Conservation (phyloP, 768 basidiomycete genomes). For the Suillus hirtellus region DNA sequence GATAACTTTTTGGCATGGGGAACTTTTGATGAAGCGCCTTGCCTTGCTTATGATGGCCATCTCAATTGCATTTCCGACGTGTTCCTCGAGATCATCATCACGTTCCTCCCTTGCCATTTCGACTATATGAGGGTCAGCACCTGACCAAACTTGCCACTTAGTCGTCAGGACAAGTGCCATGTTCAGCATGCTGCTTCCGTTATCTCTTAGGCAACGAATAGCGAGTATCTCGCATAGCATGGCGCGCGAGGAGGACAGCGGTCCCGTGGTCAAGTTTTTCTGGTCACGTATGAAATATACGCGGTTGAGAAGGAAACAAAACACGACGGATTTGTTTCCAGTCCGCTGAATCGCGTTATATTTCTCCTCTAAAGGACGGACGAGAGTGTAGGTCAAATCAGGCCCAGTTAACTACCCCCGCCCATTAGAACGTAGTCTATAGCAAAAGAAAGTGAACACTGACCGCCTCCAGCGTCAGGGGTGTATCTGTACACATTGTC, state of each 20-base stretch:
- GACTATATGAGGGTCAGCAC: slow-evolving; percentile 63
- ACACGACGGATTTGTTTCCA: slow-evolving; percentile 83
- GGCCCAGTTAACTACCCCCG: slow-evolving; percentile 67
- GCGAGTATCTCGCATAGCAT: slow-evolving; percentile 89
- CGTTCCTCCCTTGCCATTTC: slow-evolving; percentile 60
- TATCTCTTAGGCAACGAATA: slow-evolving; percentile 71
- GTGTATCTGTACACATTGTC: slow-evolving; percentile 61
- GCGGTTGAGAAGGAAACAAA: slow-evolving; percentile 86
- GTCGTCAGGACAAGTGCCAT: slow-evolving; percentile 74
- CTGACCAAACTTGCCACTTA: slow-evolving; percentile 78
- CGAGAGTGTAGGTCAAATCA: slow-evolving; percentile 87
- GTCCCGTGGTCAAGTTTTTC: slow-evolving; percentile 57
- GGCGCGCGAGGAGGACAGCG: slow-evolving; percentile 75
- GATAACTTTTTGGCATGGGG: slow-evolving; percentile 89
- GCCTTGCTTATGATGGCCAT: slow-evolving; percentile 87
- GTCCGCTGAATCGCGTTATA: slow-evolving; percentile 69
- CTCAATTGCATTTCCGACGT: slow-evolving; percentile 91
- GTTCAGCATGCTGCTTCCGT: slow-evolving; percentile 66
- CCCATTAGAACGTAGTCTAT: slow-evolving; percentile 14
- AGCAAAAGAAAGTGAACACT: slow-evolving; percentile 25
- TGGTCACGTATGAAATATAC: slow-evolving; percentile 83
- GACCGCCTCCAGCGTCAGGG: slow-evolving; percentile 79
- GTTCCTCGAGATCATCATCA: slow-evolving; percentile 72
- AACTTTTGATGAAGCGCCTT: slow-evolving; percentile 86
- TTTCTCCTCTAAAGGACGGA: slow-evolving; percentile 86